Evolutionary conservation across 306 rosid species (phyloP).

Genomic region (Geum urbanum): DNA sequence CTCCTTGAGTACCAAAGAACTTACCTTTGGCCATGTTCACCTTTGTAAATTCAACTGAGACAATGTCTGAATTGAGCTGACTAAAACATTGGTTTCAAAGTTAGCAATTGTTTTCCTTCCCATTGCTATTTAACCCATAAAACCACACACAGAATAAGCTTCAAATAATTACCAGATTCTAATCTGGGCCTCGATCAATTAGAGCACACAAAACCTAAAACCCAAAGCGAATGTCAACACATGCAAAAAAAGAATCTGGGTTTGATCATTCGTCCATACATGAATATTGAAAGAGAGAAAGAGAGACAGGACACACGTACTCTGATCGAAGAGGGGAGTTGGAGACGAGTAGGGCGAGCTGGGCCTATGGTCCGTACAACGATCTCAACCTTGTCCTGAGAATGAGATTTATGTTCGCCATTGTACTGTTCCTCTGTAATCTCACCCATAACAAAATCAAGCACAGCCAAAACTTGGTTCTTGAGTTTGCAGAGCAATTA

Average conservation of each 20-base stretch:
- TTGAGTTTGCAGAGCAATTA: neutral
- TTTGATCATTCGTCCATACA: neutral
- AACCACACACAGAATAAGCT: neutral
- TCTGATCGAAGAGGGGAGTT: conserved; percentile 57
- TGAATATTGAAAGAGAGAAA: neutral
- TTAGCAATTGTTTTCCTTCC: neutral
- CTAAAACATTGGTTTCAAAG: neutral
- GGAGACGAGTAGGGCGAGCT: conserved; percentile 74
- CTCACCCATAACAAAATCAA: conserved; percentile 40
- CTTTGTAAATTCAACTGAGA: too few species aligned
- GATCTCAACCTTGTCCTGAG: conserved; percentile 45
- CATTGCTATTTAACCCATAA: neutral
- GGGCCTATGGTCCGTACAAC: conserved; percentile 80
- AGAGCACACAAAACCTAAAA: neutral
- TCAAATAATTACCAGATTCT: neutral
- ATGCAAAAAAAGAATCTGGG: conserved; percentile 8
- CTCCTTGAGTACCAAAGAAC: neutral
- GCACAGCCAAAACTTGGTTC: conserved; percentile 12
- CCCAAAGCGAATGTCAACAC: neutral
- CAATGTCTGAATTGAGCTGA: neutral
- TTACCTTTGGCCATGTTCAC: neutral
- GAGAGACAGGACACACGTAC: conserved; percentile 28
- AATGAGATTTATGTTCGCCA: conserved; percentile 8
- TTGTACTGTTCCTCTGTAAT: conserved; percentile 35
- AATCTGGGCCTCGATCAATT: neutral